Conservation (phyloP, 352 stramenopile genomes). For the Globisporangium takayamanum region DNA sequence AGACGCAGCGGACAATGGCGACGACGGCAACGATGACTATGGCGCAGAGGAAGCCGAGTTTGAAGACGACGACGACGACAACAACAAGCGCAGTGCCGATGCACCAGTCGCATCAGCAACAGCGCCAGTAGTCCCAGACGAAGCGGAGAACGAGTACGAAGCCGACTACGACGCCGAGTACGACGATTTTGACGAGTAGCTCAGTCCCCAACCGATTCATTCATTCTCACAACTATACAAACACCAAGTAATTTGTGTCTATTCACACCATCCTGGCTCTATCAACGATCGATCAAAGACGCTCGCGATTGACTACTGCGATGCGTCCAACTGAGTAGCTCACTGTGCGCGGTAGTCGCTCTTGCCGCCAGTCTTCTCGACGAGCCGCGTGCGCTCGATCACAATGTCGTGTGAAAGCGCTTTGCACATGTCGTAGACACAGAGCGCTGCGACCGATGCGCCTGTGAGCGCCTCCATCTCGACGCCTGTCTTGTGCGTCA, state of each 20-base stretch:
- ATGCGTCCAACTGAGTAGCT: too few relatives aligned
- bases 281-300: too few relatives aligned
- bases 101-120: background rate
- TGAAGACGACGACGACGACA: constrained; percentile 24
- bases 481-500: constrained; percentile 93
- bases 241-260: background rate
- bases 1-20: constrained; percentile 16
- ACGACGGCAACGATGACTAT: constrained; percentile 37
- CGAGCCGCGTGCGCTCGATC: constrained; percentile 86
- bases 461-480: constrained; percentile 96
- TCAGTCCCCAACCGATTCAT: background rate
- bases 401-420: constrained; percentile 78
- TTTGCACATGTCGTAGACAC: constrained; percentile 99
- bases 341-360: constrained; percentile 38
- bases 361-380: constrained; percentile 92
- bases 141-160: constrained; percentile 24
- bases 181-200: constrained; percentile 48
- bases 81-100: too few relatives aligned
- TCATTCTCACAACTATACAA: background rate
- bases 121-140: background rate
- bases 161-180: constrained; percentile 44
- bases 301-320: too few relatives aligned
- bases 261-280: background rate
- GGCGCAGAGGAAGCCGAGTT: constrained; percentile 38
- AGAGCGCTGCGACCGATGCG: constrained; percentile 91